Base-by-base conservation (phyloP, 257 asterid genomes). In the Mentha longifolia region DNA sequence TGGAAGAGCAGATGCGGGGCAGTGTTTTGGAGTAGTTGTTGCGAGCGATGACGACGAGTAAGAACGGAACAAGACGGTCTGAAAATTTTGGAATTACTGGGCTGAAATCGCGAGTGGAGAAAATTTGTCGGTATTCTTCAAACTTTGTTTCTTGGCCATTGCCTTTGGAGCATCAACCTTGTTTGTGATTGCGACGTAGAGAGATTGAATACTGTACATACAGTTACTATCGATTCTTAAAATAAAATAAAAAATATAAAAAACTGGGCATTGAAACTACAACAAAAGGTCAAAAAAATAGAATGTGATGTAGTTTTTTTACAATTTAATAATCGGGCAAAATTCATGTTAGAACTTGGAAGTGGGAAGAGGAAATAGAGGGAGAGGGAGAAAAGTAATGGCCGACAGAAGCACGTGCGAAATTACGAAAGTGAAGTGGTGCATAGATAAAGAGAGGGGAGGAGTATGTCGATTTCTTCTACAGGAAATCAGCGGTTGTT, bases 1-100 rank as follows among this genome's bases (percentile, higher is more conserved):
- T 28, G 12, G 43, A 47, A 12, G 11, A 41, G 14, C 19, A 57
- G 13, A 13, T 52, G 52, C 70, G 20, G 49, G 49, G 30, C 51
- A n/a, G 6, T 42, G 81, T 76, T 22, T 46, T 74, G 69, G 50
- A 60, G 30, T 28, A 37, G 42, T 76, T 68, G 76, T 61, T 10
- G 61, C 33, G 42, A 68, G 0, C 57, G 68, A 65, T 51, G 52
- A 56, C 11, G 69, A 71, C 63, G 57, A 25, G 25, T 14, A 14
- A 51, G 35, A 39, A 33, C 8, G 14, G 50, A 56, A 68, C 66
- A 64, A 46, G 16, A 58, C 45, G 59, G 71, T 43, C 19, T 31
- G 55, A 72, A 17, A 39, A 47, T 49, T 54, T 57, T 72, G 70
- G 70, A 65, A 68, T 37, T 46, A 58, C 42, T 35, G 49, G 51